Conservation (phyloP, 2,329 filamentous ascomycete species). For the Curvularia spicifera region DNA sequence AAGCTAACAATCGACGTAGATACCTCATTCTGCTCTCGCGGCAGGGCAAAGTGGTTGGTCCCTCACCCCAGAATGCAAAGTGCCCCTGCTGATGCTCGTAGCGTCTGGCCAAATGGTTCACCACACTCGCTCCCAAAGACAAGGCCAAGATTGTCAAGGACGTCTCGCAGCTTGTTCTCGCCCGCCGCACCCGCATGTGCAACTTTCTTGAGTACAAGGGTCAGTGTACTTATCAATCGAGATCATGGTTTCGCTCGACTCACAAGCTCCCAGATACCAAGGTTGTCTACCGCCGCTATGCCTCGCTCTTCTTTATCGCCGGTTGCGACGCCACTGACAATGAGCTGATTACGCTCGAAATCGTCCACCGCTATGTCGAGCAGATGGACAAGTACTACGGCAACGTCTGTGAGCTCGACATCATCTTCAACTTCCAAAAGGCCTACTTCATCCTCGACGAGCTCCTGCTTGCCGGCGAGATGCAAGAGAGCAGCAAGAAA, state of each 20-base stretch:
- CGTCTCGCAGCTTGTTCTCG: slow-evolving; percentile 95
- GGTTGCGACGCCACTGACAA: slow-evolving; percentile 97
- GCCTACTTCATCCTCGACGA: slow-evolving; percentile 99
- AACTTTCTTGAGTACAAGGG: slow-evolving; percentile 99
- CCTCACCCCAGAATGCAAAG: slow-evolving; percentile 39
- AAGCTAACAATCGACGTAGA: slow-evolving; percentile 57
- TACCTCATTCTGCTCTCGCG: slow-evolving; percentile 97
- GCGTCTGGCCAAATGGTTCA: slow-evolving; percentile 99
- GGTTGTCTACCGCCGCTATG: slow-evolving; percentile 97
- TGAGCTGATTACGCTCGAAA: slow-evolving; percentile 96
- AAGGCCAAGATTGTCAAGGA: slow-evolving; percentile 99
- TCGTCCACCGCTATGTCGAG: slow-evolving; percentile 98
- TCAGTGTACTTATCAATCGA: slow-evolving; percentile 49
- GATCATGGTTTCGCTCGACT: slow-evolving; percentile 26
- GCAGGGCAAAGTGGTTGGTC: slow-evolving; percentile 96
- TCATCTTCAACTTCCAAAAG: slow-evolving; percentile 99
- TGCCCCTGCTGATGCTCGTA: slow-evolving; percentile 55
- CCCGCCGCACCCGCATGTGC: slow-evolving; percentile 97
- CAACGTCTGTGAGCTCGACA: slow-evolving; percentile 98
- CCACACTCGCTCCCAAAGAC: slow-evolving; percentile 93
- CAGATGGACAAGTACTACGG: slow-evolving; percentile 99
- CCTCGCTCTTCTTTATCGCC: slow-evolving; percentile 98
- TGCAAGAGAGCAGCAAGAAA: slow-evolving; percentile 99
- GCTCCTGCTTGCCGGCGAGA: slow-evolving; percentile 89
- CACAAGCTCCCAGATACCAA: slow-evolving; percentile 76